Conservation (phyloP, 2,329 filamentous ascomycete species). For the Nemania sp. region DNA sequence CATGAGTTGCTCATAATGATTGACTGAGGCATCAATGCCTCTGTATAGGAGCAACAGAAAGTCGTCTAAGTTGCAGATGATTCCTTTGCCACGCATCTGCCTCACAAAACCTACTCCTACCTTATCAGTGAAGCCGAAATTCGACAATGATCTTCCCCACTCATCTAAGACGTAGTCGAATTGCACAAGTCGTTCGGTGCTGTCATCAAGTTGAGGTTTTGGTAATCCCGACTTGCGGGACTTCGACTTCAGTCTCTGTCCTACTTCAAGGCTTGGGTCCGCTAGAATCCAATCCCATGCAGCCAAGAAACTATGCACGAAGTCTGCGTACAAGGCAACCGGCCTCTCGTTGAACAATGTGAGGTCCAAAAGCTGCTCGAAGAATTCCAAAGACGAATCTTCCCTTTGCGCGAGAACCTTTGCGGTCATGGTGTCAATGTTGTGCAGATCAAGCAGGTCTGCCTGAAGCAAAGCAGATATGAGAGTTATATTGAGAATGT, state of each 20-base stretch:
- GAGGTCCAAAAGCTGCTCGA: constrained; percentile 79
- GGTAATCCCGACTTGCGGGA: constrained; percentile 49
- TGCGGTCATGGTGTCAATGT: constrained; percentile 72
- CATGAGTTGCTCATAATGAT: constrained; percentile 74
- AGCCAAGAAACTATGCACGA: constrained; percentile 79
- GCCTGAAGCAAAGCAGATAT: constrained; percentile 62
- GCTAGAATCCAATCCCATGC: constrained; percentile 81
- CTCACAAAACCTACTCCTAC: constrained; percentile 76
- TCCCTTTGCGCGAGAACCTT: constrained; percentile 74
- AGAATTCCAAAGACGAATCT: constrained; percentile 73
- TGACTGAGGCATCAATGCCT: constrained; percentile 79
- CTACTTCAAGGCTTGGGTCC: constrained; percentile 66
- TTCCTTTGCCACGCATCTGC: constrained; percentile 75
- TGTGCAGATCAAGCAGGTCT: constrained; percentile 65
- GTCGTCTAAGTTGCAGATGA: constrained; percentile 76
- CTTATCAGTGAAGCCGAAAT: constrained; percentile 75
- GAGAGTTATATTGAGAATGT: constrained; percentile 61
- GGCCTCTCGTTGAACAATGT: constrained; percentile 79
- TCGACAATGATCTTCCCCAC: constrained; percentile 84
- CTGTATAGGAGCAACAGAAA: constrained; percentile 79
- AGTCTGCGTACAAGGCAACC: constrained; percentile 80
- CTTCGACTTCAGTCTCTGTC: constrained; percentile 72
- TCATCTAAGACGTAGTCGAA: constrained; percentile 96
- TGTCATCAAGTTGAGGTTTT: constrained; percentile 54
- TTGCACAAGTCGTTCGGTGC: constrained; percentile 71